Base-by-base conservation (phyloP, 1,284 basidiomycete species). In the Austroboletus rostrupii region DNA sequence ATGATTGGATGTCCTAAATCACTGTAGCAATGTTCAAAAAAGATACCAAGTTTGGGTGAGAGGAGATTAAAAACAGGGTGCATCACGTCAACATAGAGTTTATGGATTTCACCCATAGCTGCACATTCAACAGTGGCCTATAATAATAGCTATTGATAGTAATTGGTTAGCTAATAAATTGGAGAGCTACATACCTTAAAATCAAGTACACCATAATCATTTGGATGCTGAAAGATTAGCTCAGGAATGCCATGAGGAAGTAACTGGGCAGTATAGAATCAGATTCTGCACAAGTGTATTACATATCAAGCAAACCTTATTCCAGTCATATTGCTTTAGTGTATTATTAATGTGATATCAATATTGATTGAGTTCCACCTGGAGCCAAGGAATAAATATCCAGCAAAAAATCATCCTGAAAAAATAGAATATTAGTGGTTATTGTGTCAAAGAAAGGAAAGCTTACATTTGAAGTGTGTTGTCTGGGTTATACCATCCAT, bases 291-390 rank as follows among this genome's bases (percentile, higher is more conserved):
- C 13, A 8, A 7, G 29, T 8, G 13, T 31, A 13, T 8, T 33
- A 33, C 12, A 14, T 8, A 33, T 9, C 5, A 33, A 16, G 32
- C 12, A 33, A 16, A 58, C 54, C 47, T 61, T 64, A 17, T 57
- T 53, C 2, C 23, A 20, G 40, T 61, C 53, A 3, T 19, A 36
- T 3, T 49, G 39, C 26, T 59, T 56, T 3, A 12, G 44, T 14
- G 43, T 50, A 5, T 38, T 33, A n/a, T 68, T 68, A 31, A 57
- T 28, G 5, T 33, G 47, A 19, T 51, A 4, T 2, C 8, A 3
- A 28, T 61, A 67, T 0, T 6, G 14, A 40, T 63, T 47, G 0
- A 66, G 38, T 41, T 68, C 59, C 1, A 11, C 28, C 36, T 67
- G 65, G 5, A 64, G 20, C 59, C 57, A 64, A 0, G 62, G 48